Conservation (phyloP, 257 asterid species). For the Gynochthodes officinalis region DNA sequence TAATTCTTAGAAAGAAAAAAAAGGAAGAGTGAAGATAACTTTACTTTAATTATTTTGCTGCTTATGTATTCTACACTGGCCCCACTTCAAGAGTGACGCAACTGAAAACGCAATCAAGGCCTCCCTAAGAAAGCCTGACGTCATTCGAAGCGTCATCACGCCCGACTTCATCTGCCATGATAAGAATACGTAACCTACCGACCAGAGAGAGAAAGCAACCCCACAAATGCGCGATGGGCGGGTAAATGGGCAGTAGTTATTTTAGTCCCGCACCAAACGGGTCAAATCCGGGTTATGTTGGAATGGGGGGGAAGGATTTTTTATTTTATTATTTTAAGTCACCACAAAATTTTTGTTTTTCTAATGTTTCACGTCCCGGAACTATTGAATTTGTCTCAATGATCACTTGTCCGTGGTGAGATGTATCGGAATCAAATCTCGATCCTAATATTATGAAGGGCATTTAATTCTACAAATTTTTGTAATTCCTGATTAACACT, state of each 20-base stretch:
- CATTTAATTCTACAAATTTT: too few species aligned
- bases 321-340: too few species aligned
- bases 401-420: too few species aligned
- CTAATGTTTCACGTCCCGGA: not conserved
- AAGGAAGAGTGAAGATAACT: too few species aligned
- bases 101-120: not conserved
- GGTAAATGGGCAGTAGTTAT: too few species aligned
- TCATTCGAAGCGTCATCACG: not conserved
- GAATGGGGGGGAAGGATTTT: too few species aligned
- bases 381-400: too few species aligned
- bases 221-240: not conserved
- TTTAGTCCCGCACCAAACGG: not conserved
- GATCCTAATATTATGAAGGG: too few species aligned
- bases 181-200: not conserved
- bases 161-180: slow-evolving; percentile 7
- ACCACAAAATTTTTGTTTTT: too few species aligned
- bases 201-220: not conserved
- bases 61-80: not conserved
- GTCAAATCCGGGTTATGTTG: not conserved
- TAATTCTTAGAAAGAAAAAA: too few species aligned
- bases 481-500: too few species aligned
- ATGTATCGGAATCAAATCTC: too few species aligned
- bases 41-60: not conserved
- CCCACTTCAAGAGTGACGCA: slow-evolving; percentile 1
- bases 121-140: not conserved